Conservation (phyloP, 768 basidiomycete genomes). For the Neoboletus brunneissimus region DNA sequence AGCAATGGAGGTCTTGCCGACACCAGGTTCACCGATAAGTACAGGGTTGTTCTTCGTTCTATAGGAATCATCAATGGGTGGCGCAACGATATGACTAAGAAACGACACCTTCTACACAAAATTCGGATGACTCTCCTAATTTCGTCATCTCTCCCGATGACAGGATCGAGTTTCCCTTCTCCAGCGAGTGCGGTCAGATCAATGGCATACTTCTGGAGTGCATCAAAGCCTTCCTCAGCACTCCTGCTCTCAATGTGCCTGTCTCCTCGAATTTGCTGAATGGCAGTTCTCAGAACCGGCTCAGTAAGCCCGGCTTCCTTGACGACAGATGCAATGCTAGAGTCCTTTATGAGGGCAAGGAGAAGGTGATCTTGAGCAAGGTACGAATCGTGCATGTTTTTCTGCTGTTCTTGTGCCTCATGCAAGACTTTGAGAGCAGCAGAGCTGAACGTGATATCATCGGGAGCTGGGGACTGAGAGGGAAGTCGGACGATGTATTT, state of each 20-base stretch:
- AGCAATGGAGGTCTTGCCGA: slow-evolving; percentile 93
- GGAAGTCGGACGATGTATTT: slow-evolving; percentile 79
- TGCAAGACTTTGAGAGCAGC: slow-evolving; percentile 60
- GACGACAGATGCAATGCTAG: slow-evolving; percentile 60
- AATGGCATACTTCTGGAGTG: slow-evolving; percentile 82
- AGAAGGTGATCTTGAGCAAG: slow-evolving; percentile 93
- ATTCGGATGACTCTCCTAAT: slow-evolving; percentile 84
- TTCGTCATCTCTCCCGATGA: slow-evolving; percentile 91
- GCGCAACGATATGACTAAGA: neutral
- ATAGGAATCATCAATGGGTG: slow-evolving; percentile 9
- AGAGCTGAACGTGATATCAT: slow-evolving; percentile 65
- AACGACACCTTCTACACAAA: slow-evolving; percentile 67
- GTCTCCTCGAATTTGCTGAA: slow-evolving; percentile 79
- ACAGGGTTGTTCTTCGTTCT: slow-evolving; percentile 98
- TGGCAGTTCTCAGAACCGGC: slow-evolving; percentile 67
- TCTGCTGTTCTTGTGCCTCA: slow-evolving; percentile 74
- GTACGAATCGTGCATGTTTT: slow-evolving; percentile 86
- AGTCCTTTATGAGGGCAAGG: slow-evolving; percentile 77
- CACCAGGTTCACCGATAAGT: slow-evolving; percentile 91
- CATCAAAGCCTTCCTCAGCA: slow-evolving; percentile 92
- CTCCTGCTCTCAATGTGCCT: slow-evolving; percentile 79
- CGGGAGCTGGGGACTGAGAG: slow-evolving; percentile 80
- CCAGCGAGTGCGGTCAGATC: slow-evolving; percentile 86
- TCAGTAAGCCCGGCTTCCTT: slow-evolving; percentile 77
- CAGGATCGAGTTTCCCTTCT: slow-evolving; percentile 94